A percentile compares a stretch with the other conserved stretches of the same genome.
Conservation (phyloP, 352 stramenopile genomes). For the Phytophthora parvispora region DNA sequence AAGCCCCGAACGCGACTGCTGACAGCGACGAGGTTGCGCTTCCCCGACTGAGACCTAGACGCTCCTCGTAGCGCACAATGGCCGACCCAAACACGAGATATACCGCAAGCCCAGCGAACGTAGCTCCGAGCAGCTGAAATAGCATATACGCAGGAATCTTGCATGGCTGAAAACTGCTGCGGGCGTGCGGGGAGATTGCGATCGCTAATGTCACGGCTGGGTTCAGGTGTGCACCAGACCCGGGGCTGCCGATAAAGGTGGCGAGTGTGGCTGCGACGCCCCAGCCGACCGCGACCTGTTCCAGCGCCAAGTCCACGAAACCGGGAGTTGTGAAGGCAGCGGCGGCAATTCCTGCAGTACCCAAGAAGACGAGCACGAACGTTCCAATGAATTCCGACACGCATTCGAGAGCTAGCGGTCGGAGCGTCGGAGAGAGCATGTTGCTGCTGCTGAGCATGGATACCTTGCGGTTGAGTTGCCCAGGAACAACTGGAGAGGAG, state of each 20-base stretch:
- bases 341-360: conserved; percentile 33
- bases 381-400: conserved; percentile 50
- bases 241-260: conserved; percentile 54
- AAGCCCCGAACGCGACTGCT: conserved; percentile 74
- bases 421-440: conserved; percentile 24
- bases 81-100: conserved; percentile 53
- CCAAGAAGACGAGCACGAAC: conserved; percentile 52
- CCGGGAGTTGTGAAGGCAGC: conserved; percentile 21
- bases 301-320: conserved; percentile 11
- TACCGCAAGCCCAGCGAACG: conserved; percentile 51
- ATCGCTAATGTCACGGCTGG: conserved; percentile 71
- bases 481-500: conserved; percentile 14
- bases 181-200: conserved; percentile 41
- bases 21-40: conserved; percentile 54
- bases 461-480: not conserved
- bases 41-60: conserved; percentile 44
- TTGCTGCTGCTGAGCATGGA: conserved; percentile 19
- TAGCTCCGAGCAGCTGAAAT: conserved; percentile 67
- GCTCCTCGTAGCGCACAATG: conserved; percentile 64
- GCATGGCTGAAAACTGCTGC: conserved; percentile 34
- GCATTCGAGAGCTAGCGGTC: conserved; percentile 41
- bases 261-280: conserved; percentile 58
- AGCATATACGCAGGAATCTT: conserved; percentile 71
- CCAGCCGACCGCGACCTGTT: conserved; percentile 38
- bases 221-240: conserved; percentile 79